Percentiles rank a stretch among this genome's conserved stretches.
These are phyloP conservation scores for Neonectria faginata DNA, from an alignment of 2,329 filamentous ascomycete species.

Conservation along the genomic window DNA sequence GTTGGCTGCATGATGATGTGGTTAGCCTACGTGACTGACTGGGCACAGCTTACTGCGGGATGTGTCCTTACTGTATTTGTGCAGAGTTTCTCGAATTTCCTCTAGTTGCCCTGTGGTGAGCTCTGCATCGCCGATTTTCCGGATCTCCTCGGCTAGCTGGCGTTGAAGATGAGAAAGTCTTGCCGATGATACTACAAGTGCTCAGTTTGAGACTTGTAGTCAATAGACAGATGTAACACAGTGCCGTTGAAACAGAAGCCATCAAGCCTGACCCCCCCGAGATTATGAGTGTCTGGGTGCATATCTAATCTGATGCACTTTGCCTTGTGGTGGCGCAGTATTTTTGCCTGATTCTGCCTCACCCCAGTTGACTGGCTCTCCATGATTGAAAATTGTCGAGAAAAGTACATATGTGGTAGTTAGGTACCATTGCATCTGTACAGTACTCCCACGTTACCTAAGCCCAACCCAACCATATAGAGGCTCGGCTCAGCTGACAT, in stretches of 20 bases:
- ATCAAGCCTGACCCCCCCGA: not conserved
- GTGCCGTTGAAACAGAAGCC: not conserved
- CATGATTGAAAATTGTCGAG: not conserved
- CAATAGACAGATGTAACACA: not conserved
- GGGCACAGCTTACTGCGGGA: not conserved
- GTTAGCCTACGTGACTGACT: not conserved
- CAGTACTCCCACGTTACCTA: not conserved
- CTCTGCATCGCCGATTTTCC: not conserved
- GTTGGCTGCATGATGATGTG: slow-evolving; percentile 2
- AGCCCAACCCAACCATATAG: not conserved
- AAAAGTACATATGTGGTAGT: not conserved
- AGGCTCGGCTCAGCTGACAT: not conserved
- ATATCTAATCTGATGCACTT: slow-evolving; percentile 1
- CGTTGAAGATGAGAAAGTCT: slow-evolving; percentile 3
- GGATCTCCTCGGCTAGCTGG: slow-evolving; percentile 5
- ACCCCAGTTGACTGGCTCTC: not conserved
- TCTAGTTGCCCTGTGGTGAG: slow-evolving; percentile 1
- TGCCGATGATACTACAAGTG: not conserved
- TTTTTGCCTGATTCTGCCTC: not conserved
- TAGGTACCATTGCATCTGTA: slow-evolving; percentile 1
- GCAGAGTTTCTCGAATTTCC: slow-evolving; percentile 3
- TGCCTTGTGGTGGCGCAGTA: not conserved
- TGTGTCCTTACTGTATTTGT: slow-evolving; percentile 5
- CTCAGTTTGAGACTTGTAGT: not conserved
- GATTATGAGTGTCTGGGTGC: not conserved